Evolutionary conservation across 78 protist species (phyloP).

Genomic region (Dictyostelium capitatum): DNA sequence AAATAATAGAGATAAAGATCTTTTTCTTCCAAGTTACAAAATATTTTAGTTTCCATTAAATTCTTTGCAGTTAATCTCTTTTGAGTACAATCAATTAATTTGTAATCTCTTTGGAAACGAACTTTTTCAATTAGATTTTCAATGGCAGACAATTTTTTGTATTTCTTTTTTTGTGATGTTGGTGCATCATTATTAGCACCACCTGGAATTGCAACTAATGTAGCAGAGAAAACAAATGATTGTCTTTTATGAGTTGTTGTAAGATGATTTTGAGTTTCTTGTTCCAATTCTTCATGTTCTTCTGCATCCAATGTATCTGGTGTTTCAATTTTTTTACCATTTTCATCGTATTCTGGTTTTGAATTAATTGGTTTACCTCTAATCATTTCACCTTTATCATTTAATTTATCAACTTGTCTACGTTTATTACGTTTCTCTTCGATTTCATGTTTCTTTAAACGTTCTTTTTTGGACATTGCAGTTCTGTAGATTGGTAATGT

Average conservation of each 20-base stretch:
- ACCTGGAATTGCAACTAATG: slow-evolving; percentile 44
- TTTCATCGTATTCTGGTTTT: background rate
- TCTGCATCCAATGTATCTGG: slow-evolving; percentile 54
- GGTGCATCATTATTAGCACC: background rate
- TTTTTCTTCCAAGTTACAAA: slow-evolving; percentile 72
- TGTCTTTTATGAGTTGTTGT: slow-evolving; percentile 60
- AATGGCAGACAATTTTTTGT: slow-evolving; percentile 9
- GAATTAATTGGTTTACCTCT: background rate
- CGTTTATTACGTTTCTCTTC: slow-evolving; percentile 5
- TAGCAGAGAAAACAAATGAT: slow-evolving; percentile 83
- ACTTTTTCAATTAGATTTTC: slow-evolving; percentile 55
- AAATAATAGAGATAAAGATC: slow-evolving; percentile 75
- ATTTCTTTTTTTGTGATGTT: background rate
- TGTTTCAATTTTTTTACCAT: background rate
- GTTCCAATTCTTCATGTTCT: slow-evolving; percentile 43
- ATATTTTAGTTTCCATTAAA: slow-evolving; percentile 68
- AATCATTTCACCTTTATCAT: slow-evolving; percentile 7
- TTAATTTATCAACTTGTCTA: slow-evolving; percentile 1
- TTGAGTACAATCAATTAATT: slow-evolving; percentile 62
- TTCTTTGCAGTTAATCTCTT: slow-evolving; percentile 49
- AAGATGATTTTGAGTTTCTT: background rate
- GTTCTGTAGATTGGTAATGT: slow-evolving; percentile 12
- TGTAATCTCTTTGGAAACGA: slow-evolving; percentile 71
- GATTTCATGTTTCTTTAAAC: background rate
- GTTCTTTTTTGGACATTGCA: background rate